These are phyloP conservation scores for Coniochaeta hoffmannii DNA, from an alignment of 2,329 filamentous ascomycete genomes.

Conservation along the genomic window DNA sequence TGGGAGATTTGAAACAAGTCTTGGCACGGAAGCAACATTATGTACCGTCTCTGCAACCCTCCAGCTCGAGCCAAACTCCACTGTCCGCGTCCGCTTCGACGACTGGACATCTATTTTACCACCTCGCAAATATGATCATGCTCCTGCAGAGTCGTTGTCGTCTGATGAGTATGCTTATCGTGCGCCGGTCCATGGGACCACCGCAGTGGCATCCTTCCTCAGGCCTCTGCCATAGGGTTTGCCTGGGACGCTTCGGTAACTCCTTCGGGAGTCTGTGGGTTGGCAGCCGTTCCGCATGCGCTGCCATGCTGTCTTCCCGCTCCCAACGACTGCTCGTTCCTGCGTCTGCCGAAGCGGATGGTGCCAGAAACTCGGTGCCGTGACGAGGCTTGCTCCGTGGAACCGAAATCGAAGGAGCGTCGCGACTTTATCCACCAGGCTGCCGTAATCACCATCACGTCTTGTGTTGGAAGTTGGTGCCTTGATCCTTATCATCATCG, in stretches of 20 bases:
- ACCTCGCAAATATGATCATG: no score
- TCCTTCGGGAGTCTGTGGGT: slow-evolving; percentile 1
- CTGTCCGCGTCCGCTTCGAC: not conserved
- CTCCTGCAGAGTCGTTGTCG: no score
- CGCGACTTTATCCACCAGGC: not conserved
- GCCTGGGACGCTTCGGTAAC: no score
- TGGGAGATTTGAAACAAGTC: slow-evolving; percentile 1
- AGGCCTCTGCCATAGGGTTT: no score
- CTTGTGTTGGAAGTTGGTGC: no score
- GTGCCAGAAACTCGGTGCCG: not conserved
- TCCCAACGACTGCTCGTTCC: not conserved
- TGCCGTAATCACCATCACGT: not conserved
- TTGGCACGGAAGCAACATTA: not conserved
- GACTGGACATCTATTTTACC: not conserved
- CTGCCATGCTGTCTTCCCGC: not conserved
- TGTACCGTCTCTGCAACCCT: not conserved
- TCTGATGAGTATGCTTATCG: no score
- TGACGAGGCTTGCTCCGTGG: not conserved
- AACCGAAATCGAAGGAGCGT: not conserved
- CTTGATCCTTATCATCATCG: no score
- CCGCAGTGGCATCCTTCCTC: no score
- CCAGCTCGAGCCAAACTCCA: not conserved
- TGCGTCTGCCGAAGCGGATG: not conserved
- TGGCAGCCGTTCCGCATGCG: not conserved
- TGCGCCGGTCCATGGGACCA: no score